Base-by-base conservation (phyloP, 495 filamentous ascomycete species). In the Aspergillus ostianus region DNA sequence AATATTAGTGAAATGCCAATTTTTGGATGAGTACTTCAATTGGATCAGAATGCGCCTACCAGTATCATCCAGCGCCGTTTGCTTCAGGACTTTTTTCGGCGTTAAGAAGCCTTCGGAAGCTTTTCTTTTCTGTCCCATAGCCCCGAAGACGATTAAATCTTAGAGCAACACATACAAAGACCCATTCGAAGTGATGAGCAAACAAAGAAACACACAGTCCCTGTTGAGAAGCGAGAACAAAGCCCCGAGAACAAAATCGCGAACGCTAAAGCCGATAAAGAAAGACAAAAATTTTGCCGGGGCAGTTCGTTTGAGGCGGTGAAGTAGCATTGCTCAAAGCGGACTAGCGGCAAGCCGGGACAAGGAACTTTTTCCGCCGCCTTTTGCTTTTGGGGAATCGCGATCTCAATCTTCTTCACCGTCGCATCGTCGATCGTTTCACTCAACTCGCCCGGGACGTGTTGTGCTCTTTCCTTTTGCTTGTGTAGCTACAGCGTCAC, bases 281-380 rank as follows among this genome's bases (percentile, higher is more conserved):
- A 61, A 58, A 65, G 59, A 60, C 68, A 68, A 69, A 63, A 65
- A 73, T 75, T 73, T 69, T 75, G 74, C 74, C 72, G 60, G n/a
- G 27, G 23, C 48, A n/a, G 21, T 21, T 9, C 26, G 27, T 44
- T 51, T 59, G 58, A 60, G 66, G 74, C 74, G 74, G 74, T 75
- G 65, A 65, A 41, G n/a, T n/a, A 17, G 18, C 32, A 6, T 21
- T 20, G 46, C 58, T 67, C 45, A 60, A 70, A 64, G 53, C 30
- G 60, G 72, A 64, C 64, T 77, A 77, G 74, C 57, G 62, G 60
- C 18, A 32, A 4, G 29, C 29, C 36, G 36, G 36, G 36, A 41
- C 62, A 50, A 66, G 69, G 68, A 71, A 73, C 69, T 72, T 77
- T 75, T 77, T 71, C 67, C 69, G 70, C 72, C 69, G 67, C 63